Conservation (phyloP, 1,139 yeast genomes). For the Kodamaea sp. region DNA sequence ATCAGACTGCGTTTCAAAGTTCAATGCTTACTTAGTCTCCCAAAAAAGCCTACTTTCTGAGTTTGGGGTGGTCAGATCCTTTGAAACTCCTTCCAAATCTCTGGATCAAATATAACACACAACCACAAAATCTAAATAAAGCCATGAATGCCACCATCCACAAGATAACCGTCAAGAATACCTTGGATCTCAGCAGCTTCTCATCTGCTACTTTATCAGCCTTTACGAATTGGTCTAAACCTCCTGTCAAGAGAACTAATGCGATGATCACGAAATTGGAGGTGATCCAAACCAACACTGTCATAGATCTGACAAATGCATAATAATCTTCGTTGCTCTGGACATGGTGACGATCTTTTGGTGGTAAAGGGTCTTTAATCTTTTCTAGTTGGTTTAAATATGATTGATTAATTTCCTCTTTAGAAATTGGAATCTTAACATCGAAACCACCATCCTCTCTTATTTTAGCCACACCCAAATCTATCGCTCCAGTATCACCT, state of each 20-base stretch:
- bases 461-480: constrained; percentile 58
- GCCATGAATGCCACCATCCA: constrained; percentile 87
- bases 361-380: constrained; percentile 46
- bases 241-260: constrained; percentile 70
- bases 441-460: constrained; percentile 68
- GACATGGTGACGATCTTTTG: constrained; percentile 35
- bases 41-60: neutral
- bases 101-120: constrained; percentile 55
- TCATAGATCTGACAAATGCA: constrained; percentile 78
- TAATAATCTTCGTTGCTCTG: constrained; percentile 64
- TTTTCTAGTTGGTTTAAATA: constrained; percentile 65
- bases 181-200: constrained; percentile 30
- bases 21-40: no score
- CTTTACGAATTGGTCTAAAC: constrained; percentile 44
- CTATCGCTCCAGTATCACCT: constrained; percentile 47
- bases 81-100: constrained; percentile 23
- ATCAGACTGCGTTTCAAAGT: no score
- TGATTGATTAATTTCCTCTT: constrained; percentile 61
- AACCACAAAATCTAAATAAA: constrained; percentile 69
- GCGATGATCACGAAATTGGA: constrained; percentile 73
- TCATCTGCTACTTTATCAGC: constrained; percentile 11
- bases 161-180: constrained; percentile 69
- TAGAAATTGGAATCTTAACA: constrained; percentile 66
- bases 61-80: constrained; percentile 10
- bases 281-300: constrained; percentile 78